Evolutionary conservation across 2,329 filamentous ascomycete genomes (phyloP), one percentile per base, ranked within the genome.

Genomic region (Didymella sp.): DNA sequence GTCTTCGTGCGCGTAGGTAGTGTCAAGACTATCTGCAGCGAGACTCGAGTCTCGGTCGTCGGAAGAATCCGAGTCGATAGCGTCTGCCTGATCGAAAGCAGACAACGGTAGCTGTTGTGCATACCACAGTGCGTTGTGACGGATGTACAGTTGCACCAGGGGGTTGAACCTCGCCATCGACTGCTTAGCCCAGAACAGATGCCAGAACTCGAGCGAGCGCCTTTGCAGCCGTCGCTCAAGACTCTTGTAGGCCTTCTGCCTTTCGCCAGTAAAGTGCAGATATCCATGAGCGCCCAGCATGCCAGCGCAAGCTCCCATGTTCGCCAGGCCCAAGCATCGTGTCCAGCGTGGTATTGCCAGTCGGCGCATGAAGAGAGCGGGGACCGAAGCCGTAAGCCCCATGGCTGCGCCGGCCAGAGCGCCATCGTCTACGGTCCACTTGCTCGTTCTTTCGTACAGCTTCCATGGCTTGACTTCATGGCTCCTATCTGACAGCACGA

Each of bases 221-320:
- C 56, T 51, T 50, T 64, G 56, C 5, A 61, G 49, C 13, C 57
- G 61, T 5, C 53, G 42, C 8, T 66, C 58, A 13, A 73, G 58
- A 4, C 48, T 54, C 35, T 37, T 38, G 37, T 67, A 62, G 6
- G 70, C 68, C 47, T 62, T 63, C 56, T 67, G 62, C 12, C 70
- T 60, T 53, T 71, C 68, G 17, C 69, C 71, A 0, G 59, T 73
- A 27, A 71, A 71, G 11, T 69, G 59, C 17, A 73, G 58, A 37
- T 70, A 71, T 28, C 56, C 64, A 57, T 71, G 63, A 4, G 64
- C 57, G 25, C 54, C 67, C 4, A 66, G 15, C 2, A 72, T 45
- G 7, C 71, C 70, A 7, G 60, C 56, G 35, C 63, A 66, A 15
- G 67, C 67, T 15, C 70, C 71, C 6, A 66, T 60, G 37, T 71